A percentile compares a stretch with the other conserved stretches of the same genome.
Evolutionary conservation across 2,329 filamentous ascomycete species (phyloP).

Genomic region (Aspergillus pseudotamarii): DNA sequence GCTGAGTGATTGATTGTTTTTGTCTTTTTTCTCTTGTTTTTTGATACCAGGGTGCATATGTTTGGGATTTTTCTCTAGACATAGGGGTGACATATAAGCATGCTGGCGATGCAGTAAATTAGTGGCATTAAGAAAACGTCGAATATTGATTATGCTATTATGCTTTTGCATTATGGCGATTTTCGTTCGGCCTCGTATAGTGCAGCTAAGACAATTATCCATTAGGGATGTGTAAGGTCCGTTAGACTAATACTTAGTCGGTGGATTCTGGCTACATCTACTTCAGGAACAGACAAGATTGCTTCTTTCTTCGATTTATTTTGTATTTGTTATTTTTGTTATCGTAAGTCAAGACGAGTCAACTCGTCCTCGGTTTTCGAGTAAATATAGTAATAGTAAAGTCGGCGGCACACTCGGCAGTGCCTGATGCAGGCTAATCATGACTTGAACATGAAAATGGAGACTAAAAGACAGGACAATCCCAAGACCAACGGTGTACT

Average conservation of each 20-base stretch:
- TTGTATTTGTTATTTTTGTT: neutral
- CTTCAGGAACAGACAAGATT: neutral
- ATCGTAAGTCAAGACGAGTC: neutral
- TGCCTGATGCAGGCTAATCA: neutral
- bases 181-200: neutral
- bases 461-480: slow-evolving; percentile 8
- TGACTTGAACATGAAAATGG: slow-evolving; percentile 18
- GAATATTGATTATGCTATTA: neutral
- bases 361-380: neutral
- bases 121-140: neutral
- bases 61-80: neutral
- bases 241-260: neutral
- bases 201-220: neutral
- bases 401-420: neutral
- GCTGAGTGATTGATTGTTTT: slow-evolving; percentile 13
- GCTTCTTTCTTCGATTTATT: neutral
- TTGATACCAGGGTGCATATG: slow-evolving; percentile 1
- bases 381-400: neutral
- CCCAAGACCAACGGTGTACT: neutral
- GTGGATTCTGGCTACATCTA: neutral
- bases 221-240: neutral
- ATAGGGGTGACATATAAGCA: neutral
- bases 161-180: neutral
- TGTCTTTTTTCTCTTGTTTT: neutral
- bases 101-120: neutral